phyloP scores from a whole-genome alignment of 768 basidiomycete species.

The Auriscalpium orientale region DNA sequence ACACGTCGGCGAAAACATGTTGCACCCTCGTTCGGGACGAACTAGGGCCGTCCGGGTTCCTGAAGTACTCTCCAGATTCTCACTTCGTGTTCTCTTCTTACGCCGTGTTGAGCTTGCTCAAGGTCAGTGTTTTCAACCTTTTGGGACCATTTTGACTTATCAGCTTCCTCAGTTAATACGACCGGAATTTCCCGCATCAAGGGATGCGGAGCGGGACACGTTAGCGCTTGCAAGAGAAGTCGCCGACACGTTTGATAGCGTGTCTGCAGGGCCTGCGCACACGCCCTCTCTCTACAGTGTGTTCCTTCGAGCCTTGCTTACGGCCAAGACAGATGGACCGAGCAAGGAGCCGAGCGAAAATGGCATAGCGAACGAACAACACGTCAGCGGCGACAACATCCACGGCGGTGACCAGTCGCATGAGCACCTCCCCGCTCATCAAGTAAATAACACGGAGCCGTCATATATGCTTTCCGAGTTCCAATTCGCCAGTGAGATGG shows the following conservation, averaged over 20 bases:
- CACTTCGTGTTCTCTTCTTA: constrained; percentile 91
- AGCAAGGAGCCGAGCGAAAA: constrained; percentile 7
- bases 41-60: constrained; percentile 65
- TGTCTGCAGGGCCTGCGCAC: constrained; percentile 73
- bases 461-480: constrained; percentile 42
- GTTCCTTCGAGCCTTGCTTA: constrained; percentile 73
- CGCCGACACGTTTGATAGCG: constrained; percentile 68
- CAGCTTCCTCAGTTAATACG: constrained; percentile 54
- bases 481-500: constrained; percentile 78
- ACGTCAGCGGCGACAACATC: neutral
- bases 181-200: constrained; percentile 72
- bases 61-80: constrained; percentile 84
- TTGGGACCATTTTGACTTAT: neutral
- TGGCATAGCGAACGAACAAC: neutral
- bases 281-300: constrained; percentile 86
- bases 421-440: constrained; percentile 6
- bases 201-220: constrained; percentile 67
- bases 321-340: constrained; percentile 35
- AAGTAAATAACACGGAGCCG: constrained; percentile 2
- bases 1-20: constrained; percentile 63
- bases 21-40: constrained; percentile 70
- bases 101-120: constrained; percentile 85
- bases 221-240: constrained; percentile 70
- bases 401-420: constrained; percentile 5
- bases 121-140: constrained; percentile 40